Evolutionary conservation across 1,284 basidiomycete species (phyloP), one percentile per base, ranked within the genome.

Genomic region (Schizophyllum amplum): DNA sequence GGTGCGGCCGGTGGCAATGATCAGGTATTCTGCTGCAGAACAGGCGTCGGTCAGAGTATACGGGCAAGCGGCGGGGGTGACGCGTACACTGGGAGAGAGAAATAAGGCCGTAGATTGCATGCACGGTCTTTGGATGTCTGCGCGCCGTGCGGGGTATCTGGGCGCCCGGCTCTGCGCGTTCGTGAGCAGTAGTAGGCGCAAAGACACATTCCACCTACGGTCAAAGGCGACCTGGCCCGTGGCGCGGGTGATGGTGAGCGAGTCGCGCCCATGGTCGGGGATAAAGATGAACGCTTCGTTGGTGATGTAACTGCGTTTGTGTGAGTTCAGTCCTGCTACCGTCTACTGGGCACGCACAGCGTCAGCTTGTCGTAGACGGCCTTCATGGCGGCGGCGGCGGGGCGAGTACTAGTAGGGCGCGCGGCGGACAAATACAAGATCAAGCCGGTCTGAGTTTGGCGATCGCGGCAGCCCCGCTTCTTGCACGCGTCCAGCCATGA

Each of bases 51-150:
- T 56, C 27, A 47, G 5, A 47, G 47, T 50, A 55, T 55, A 59
- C 50, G 46, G 24, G 23, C 25, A 51, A 25, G 20, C 53, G 49
- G 5, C 24, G 26, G 23, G n/a, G 55, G 51, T 47, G 55, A 56
- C 13, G 79, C 90, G 64, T 68, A 95, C 93, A 90, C 60, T 90
- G 77, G n/a, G 91, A 82, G 57, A 98, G 76, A 20, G 88, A 87
- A 63, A 97, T 86, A 67, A 93, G 77, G 55, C 94, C 94, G 54
- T 93, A 75, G 62, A 97, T 89, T 55, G 93, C 94, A 71, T 92
- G 93, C 65, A 89, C 76, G 58, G 77, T 75, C 69, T 83, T 83
- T 60, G 75, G 75, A 52, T 79, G 82, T 60, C 82, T 81, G 62
- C 79, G 77, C 24, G 83, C 79, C 58, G 74, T 73, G 53, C 73